Percentiles rank a stretch among this genome's conserved stretches.
Conservation (phyloP, 305 asterid species). For the Galium porrigens region DNA sequence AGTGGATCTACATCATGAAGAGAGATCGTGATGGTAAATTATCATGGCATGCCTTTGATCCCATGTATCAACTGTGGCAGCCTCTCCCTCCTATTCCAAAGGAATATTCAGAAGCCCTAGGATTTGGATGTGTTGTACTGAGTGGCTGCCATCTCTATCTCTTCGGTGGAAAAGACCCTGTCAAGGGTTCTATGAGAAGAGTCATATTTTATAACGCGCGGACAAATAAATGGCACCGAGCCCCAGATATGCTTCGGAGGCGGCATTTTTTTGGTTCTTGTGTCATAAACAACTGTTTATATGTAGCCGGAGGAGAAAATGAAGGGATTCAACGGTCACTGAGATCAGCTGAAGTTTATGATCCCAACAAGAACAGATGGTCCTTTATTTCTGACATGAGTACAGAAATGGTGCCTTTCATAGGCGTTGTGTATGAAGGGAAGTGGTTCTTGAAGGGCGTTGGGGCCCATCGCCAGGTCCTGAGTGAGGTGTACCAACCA, state of each 20-base stretch:
- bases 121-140: constrained; percentile 49
- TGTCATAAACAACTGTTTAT: constrained; percentile 49
- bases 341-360: constrained; percentile 46
- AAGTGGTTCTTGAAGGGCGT: constrained; percentile 56
- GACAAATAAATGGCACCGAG: constrained; percentile 59
- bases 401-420: constrained; percentile 50
- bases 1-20: constrained; percentile 53
- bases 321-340: constrained; percentile 42
- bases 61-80: constrained; percentile 42
- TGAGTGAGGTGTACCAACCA: constrained; percentile 45
- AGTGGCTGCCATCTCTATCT: constrained; percentile 53
- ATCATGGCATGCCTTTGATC: constrained; percentile 61
- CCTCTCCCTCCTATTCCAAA: constrained; percentile 52
- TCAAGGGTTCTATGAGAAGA: constrained; percentile 55
- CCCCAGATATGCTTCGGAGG: constrained; percentile 59
- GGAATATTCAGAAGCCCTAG: constrained; percentile 46
- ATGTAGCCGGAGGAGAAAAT: constrained; percentile 58
- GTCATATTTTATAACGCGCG: constrained; percentile 49
- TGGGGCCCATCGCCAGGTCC: constrained; percentile 44
- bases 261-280: constrained; percentile 49
- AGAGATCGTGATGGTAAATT: constrained; percentile 48
- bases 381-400: constrained; percentile 48
- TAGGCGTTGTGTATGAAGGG: constrained; percentile 43
- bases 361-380: constrained; percentile 57
- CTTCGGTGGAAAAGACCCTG: constrained; percentile 52